Percentiles rank a stretch among this genome's conserved stretches.
phyloP scores from a whole-genome alignment of 1,284 basidiomycete genomes.

The Marasmius fiardii region DNA sequence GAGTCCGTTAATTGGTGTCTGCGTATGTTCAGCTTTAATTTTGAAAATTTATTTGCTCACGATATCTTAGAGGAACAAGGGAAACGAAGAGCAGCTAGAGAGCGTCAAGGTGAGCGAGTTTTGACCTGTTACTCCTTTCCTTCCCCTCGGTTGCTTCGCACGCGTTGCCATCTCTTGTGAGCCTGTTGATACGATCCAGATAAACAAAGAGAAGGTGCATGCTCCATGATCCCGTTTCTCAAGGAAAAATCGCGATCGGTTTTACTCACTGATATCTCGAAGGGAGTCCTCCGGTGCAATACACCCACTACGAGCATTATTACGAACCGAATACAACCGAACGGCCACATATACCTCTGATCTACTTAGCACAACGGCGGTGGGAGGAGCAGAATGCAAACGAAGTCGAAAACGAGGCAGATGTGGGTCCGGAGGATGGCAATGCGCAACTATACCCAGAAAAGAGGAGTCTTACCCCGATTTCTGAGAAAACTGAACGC shows the following conservation, averaged over 20 bases:
- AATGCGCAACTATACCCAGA: slow-evolving; percentile 11
- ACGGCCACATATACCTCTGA: slow-evolving; percentile 50
- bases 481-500: slow-evolving; percentile 61
- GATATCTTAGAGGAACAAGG: slow-evolving; percentile 53
- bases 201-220: slow-evolving; percentile 40
- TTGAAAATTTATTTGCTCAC: neutral
- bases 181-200: slow-evolving; percentile 18
- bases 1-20: slow-evolving; percentile 73
- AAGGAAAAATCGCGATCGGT: neutral
- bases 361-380: slow-evolving; percentile 46
- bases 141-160: slow-evolving; percentile 10
- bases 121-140: slow-evolving; percentile 23
- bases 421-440: slow-evolving; percentile 3
- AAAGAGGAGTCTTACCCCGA: slow-evolving; percentile 46
- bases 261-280: neutral
- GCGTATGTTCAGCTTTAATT: slow-evolving; percentile 40
- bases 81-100: slow-evolving; percentile 49
- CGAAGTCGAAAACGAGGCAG: slow-evolving; percentile 1
- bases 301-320: neutral
- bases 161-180: slow-evolving; percentile 14
- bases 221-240: slow-evolving; percentile 4
- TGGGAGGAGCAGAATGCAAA: slow-evolving; percentile 12
- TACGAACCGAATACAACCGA: slow-evolving; percentile 17
- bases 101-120: slow-evolving; percentile 79
- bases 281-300: neutral